Percentiles rank a stretch among this genome's conserved stretches.
Evolutionary conservation across 805 yeast species (phyloP).

Genomic region (Priceomyces fermenticarens): DNA sequence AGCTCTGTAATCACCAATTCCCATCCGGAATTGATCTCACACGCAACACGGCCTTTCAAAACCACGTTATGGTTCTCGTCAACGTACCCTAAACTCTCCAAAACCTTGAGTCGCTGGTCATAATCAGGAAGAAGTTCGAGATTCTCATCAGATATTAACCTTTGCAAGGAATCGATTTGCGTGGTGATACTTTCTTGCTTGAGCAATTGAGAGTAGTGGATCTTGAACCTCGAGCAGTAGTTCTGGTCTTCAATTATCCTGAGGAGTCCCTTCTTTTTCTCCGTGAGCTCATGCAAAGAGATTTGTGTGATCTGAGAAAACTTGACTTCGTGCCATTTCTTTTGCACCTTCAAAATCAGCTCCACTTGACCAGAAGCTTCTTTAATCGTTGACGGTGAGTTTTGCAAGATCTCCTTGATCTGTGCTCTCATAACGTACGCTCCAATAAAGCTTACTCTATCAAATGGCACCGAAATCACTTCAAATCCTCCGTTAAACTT

Average conservation of each 20-base stretch:
- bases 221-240: conserved; percentile 41
- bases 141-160: conserved; percentile 79
- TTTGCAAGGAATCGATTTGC: conserved; percentile 55
- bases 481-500: conserved; percentile 29
- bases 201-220: conserved; percentile 44
- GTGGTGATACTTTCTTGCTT: conserved; percentile 43
- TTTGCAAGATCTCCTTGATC: conserved; percentile 34
- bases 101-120: conserved; percentile 79
- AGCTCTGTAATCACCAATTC: conserved; percentile 88
- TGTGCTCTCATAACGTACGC: conserved; percentile 30
- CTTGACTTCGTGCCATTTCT: conserved; percentile 42
- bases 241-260: conserved; percentile 26
- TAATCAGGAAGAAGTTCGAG: conserved; percentile 90
- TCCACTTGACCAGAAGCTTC: conserved; percentile 35
- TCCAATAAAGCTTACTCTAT: conserved; percentile 43
- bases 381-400: conserved; percentile 30
- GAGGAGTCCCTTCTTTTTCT: conserved; percentile 34
- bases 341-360: conserved; percentile 33
- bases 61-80: conserved; percentile 74
- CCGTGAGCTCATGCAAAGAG: conserved; percentile 32
- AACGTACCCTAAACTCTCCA: conserved; percentile 75
- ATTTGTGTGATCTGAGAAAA: conserved; percentile 33
- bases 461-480: conserved; percentile 38
- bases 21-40: conserved; percentile 89
- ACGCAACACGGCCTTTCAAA: conserved; percentile 89